Evolutionary conservation across 805 yeast genomes (phyloP).

Genomic region (Ogataea pini): DNA sequence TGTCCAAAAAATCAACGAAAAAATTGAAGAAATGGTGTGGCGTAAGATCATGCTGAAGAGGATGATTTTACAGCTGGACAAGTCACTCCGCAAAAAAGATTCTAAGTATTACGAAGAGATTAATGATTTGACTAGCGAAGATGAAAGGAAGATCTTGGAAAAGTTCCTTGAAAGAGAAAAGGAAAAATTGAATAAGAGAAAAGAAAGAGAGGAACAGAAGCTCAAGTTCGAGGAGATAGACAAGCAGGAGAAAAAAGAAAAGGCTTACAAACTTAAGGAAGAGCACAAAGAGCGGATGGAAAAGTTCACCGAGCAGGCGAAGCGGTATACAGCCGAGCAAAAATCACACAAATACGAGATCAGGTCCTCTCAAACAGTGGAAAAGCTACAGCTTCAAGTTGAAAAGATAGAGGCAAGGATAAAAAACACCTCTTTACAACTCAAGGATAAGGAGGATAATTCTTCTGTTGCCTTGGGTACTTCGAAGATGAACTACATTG

Average conservation of each 20-base stretch:
- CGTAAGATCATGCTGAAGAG: constrained; percentile 72
- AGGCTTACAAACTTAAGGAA: constrained; percentile 50
- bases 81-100: constrained; percentile 47
- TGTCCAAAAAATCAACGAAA: constrained; percentile 76
- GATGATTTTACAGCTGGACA: constrained; percentile 69
- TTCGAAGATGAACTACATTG: constrained; percentile 91
- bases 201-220: constrained; percentile 77
- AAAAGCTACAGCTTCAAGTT: constrained; percentile 70
- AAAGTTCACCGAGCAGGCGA: constrained; percentile 52
- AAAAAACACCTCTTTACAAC: constrained; percentile 63
- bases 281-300: constrained; percentile 57
- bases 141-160: constrained; percentile 57
- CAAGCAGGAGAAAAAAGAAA: constrained; percentile 52
- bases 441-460: constrained; percentile 91
- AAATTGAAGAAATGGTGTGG: constrained; percentile 81
- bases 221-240: constrained; percentile 56
- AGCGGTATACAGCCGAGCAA: constrained; percentile 57
- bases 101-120: constrained; percentile 66
- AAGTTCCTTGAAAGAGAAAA: constrained; percentile 63
- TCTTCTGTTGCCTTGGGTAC: constrained; percentile 92
- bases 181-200: constrained; percentile 64
- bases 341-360: constrained; percentile 59
- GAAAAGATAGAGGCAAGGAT: constrained; percentile 74
- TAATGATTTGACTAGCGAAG: constrained; percentile 65
- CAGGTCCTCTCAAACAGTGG: constrained; percentile 55